Evolutionary conservation across 2,329 filamentous ascomycete genomes (phyloP).

Genomic region (Paramyrothecium sp.): DNA sequence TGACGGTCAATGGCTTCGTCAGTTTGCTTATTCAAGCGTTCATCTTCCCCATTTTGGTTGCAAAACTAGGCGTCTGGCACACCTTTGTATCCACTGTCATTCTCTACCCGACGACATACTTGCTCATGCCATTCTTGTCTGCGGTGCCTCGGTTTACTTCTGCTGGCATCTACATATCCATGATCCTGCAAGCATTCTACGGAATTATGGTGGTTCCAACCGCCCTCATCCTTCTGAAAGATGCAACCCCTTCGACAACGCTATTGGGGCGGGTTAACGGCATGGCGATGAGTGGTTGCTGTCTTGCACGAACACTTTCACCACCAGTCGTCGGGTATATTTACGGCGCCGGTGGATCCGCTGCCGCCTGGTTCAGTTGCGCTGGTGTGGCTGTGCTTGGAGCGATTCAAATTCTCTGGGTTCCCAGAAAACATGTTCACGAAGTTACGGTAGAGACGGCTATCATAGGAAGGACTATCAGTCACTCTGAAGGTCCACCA

Average conservation of each 20-base stretch:
- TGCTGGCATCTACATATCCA: slow-evolving; percentile 62
- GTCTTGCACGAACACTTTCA: slow-evolving; percentile 66
- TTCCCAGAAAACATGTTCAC: slow-evolving; percentile 11
- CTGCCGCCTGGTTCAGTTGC: slow-evolving; percentile 39
- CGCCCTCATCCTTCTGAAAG: slow-evolving; percentile 70
- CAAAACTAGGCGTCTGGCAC: slow-evolving; percentile 64
- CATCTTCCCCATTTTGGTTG: slow-evolving; percentile 65
- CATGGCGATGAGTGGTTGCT: slow-evolving; percentile 69
- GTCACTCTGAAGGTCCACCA: background rate
- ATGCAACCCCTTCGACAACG: slow-evolving; percentile 61
- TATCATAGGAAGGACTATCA: background rate
- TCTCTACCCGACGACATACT: slow-evolving; percentile 65
- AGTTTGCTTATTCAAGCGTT: slow-evolving; percentile 72
- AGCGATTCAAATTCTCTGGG: slow-evolving; percentile 16
- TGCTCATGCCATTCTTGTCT: slow-evolving; percentile 67
- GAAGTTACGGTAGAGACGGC: background rate
- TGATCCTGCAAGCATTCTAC: slow-evolving; percentile 64
- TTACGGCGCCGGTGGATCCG: slow-evolving; percentile 58
- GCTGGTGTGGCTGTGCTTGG: slow-evolving; percentile 19
- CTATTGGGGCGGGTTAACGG: slow-evolving; percentile 71
- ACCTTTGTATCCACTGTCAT: slow-evolving; percentile 64
- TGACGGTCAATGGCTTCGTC: slow-evolving; percentile 69
- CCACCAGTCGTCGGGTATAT: slow-evolving; percentile 67
- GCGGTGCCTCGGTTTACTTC: slow-evolving; percentile 57
- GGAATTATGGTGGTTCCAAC: slow-evolving; percentile 69